Evolutionary conservation across 2,329 filamentous ascomycete species (phyloP), one percentile per base, ranked within the genome.

Genomic region (Monilinia fructicola): DNA sequence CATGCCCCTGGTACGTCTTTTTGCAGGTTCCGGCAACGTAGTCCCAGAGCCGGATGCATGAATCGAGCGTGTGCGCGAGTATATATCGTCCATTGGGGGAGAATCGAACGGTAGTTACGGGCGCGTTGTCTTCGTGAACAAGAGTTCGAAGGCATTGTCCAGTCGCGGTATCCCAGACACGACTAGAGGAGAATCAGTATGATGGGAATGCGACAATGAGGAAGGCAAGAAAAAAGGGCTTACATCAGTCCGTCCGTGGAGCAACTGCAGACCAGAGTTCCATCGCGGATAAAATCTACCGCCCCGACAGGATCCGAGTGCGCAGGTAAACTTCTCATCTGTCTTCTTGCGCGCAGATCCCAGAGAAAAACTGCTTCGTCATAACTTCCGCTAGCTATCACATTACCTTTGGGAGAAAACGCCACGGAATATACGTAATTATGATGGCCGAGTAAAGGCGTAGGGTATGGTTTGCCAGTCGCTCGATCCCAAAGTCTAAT

Each of bases 361-460:
- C 95, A 99, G 6, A 99, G 79, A 71, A 97, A 97, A 0, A 99
- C 92, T 5, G 95, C 95, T 81, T 99, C 95, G 72, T 99, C 95
- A 78, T 97, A 98, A 70, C 91, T 96, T 16, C 95, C 95, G 71
- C 91, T 96, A 21, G 93, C 95, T 44, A 99, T 85, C 76, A 98
- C 97, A 76, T 99, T 99, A 31, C 95, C 95, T 78, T 97, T 98
- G 1, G 95, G 95, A n/a, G 92, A 94, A 78, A 98, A 98, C 7
- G 93, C 93, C 44, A 99, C 82, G 61, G 90, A 92, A 79, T 96
- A 97, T 42, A 99, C 89, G 78, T 98, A 98, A 78, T 96, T 98
- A 78, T 97, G 93, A 74, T 99, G 95, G 2, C 95, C 94, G 31
- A 90, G 83, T 71, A 98, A 82, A 6, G 87, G 85, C 42, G 71